Conservation (phyloP, 805 yeast genomes). For the Starmerella bacillaris region DNA sequence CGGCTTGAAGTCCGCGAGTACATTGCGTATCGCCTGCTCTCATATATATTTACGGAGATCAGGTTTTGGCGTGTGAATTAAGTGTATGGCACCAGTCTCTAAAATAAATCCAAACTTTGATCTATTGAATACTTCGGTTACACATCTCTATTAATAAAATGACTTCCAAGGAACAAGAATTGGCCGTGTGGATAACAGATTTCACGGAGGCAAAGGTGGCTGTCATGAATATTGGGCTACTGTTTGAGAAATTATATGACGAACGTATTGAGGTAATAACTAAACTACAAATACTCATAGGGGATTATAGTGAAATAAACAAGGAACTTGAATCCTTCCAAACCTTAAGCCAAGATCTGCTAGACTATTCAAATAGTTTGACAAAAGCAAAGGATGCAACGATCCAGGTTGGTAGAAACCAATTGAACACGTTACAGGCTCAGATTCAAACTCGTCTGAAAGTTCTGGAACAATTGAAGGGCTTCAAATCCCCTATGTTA, state of each 20-base stretch:
- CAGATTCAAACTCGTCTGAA: conserved; percentile 7
- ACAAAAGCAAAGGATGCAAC: conserved; percentile 3
- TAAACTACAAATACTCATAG: not conserved
- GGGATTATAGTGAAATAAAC: conserved; percentile 1
- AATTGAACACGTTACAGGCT: conserved; percentile 8
- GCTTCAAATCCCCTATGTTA: conserved; percentile 8
- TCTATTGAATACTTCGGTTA: no score
- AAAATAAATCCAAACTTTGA: no score
- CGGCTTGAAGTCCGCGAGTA: no score
- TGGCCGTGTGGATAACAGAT: conserved; percentile 11
- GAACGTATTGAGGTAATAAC: conserved; percentile 6
- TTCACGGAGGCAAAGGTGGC: conserved; percentile 13
- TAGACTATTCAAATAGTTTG: conserved; percentile 1
- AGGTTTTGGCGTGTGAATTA: no score
- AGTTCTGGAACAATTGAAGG: conserved; percentile 3
- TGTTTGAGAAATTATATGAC: conserved; percentile 3
- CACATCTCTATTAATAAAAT: no score
- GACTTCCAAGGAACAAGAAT: no score
- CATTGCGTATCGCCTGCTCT: no score
- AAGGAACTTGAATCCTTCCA: not conserved
- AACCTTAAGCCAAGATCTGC: conserved; percentile 4
- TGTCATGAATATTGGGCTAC: conserved; percentile 6
- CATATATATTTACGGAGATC: no score
- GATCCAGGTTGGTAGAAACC: conserved; percentile 18
- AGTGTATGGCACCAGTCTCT: no score